Conservation (phyloP, 768 basidiomycete species). For the Boletus rubropictus region DNA sequence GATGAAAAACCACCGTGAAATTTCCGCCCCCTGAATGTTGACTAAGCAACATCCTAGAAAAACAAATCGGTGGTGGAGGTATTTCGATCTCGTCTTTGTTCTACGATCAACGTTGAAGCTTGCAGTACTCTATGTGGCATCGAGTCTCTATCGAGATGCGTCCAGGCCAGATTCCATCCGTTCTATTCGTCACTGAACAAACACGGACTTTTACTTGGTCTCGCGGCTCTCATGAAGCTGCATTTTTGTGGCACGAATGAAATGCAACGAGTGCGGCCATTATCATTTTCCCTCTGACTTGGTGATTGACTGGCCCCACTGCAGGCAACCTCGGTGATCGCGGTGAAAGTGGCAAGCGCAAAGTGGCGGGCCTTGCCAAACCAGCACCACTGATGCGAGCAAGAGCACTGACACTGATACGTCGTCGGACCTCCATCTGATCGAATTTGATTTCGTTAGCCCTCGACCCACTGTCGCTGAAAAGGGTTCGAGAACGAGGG, state of each 20-base stretch:
- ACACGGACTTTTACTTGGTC: background rate
- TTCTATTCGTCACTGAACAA: conserved; percentile 4
- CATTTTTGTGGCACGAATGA: conserved; percentile 2
- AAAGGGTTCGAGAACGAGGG: conserved; percentile 44
- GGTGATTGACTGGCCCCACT: conserved; percentile 9
- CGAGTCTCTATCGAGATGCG: background rate
- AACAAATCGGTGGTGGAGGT: background rate
- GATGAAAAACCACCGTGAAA: conserved; percentile 5
- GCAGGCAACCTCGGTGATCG: conserved; percentile 11
- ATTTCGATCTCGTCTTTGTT: background rate
- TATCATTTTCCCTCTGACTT: background rate
- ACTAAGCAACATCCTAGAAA: conserved; percentile 14
- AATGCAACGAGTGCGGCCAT: conserved; percentile 7
- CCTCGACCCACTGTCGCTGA: conserved; percentile 49
- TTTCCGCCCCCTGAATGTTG: conserved; percentile 10
- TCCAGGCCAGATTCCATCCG: background rate
- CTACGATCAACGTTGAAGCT: background rate
- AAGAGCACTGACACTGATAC: conserved; percentile 2
- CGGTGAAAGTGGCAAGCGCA: conserved; percentile 7
- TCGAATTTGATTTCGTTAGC: conserved; percentile 31
- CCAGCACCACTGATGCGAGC: background rate
- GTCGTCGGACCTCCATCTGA: conserved; percentile 10
- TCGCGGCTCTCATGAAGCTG: conserved; percentile 9
- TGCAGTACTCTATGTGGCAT: background rate
- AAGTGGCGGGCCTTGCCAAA: conserved; percentile 5